These are phyloP conservation scores for Puccinia novopanici DNA, from an alignment of 1,284 basidiomycete species.

Conservation along the genomic window DNA sequence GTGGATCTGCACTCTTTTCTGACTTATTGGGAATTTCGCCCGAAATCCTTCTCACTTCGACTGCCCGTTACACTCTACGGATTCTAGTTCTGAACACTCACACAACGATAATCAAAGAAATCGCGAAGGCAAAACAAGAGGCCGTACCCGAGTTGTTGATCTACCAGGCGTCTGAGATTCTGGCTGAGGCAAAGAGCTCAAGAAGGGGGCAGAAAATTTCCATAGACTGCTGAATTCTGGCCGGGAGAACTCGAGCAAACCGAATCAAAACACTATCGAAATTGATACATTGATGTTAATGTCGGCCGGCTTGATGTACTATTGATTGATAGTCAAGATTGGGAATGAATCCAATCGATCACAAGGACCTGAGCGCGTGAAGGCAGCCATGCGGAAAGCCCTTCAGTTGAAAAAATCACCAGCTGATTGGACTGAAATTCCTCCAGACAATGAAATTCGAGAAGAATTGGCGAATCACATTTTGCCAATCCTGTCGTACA, in stretches of 20 bases:
- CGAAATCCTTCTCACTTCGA: conserved; percentile 34
- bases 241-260: conserved; percentile 15
- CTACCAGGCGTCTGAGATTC: conserved; percentile 20
- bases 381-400: conserved; percentile 28
- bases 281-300: conserved; percentile 17
- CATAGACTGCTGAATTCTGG: conserved; percentile 36
- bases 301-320: conserved; percentile 36
- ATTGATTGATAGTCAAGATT: conserved; percentile 42
- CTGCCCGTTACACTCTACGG: conserved; percentile 30
- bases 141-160: conserved; percentile 30
- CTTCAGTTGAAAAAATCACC: conserved; percentile 27
- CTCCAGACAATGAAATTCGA: conserved; percentile 36
- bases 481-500: conserved; percentile 41
- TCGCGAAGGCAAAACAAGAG: conserved; percentile 37
- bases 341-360: conserved; percentile 9
- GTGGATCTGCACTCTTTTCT: conserved; percentile 19
- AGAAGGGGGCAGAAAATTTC: conserved; percentile 28
- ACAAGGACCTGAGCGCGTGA: background rate
- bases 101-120: conserved; percentile 9
- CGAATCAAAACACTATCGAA: background rate
- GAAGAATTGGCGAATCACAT: conserved; percentile 28
- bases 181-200: conserved; percentile 28
- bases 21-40: conserved; percentile 39
- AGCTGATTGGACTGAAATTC: conserved; percentile 5
- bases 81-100: conserved; percentile 32